These are phyloP conservation scores for Aspergillus sclerotioniger DNA, from an alignment of 495 filamentous ascomycete species.

Conservation along the genomic window DNA sequence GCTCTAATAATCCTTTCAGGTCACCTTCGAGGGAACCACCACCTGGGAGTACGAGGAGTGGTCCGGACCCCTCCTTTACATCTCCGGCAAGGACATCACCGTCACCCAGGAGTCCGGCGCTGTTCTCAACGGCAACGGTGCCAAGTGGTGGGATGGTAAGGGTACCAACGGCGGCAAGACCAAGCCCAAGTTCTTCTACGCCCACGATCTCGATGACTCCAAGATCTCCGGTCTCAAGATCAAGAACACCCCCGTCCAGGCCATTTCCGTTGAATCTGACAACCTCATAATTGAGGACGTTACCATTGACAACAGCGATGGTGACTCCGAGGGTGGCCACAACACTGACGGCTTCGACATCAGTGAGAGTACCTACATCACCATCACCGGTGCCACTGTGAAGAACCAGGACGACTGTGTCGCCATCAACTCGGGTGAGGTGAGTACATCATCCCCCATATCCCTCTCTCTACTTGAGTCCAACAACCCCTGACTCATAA, in stretches of 20 bases:
- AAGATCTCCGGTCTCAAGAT: conserved; percentile 46
- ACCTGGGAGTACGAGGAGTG: conserved; percentile 57
- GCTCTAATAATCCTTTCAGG: conserved; percentile 22
- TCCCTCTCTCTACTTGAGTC: conserved; percentile 12
- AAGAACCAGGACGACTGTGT: conserved; percentile 68
- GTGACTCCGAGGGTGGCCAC: conserved; percentile 48
- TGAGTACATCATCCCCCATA: conserved; percentile 4
- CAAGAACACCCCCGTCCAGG: conserved; percentile 63
- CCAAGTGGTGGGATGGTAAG: conserved; percentile 46
- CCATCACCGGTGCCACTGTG: conserved; percentile 53
- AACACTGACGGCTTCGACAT: conserved; percentile 72
- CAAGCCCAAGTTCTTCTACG: conserved; percentile 52
- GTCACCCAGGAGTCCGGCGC: conserved; percentile 43
- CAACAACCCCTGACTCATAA: too few relatives aligned
- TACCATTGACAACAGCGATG: conserved; percentile 60
- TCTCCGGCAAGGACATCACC: conserved; percentile 48
- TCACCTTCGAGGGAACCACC: conserved; percentile 51
- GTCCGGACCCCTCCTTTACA: conserved; percentile 46
- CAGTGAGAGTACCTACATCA: conserved; percentile 49
- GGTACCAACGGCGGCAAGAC: conserved; percentile 49
- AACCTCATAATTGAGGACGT: conserved; percentile 51
- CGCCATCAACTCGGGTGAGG: conserved; percentile 59
- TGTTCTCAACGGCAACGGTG: conserved; percentile 43
- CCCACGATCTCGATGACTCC: conserved; percentile 38
- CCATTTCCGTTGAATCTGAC: conserved; percentile 53